phyloP scores from a whole-genome alignment of 352 stramenopile genomes.

The Globisporangium alternatum region DNA sequence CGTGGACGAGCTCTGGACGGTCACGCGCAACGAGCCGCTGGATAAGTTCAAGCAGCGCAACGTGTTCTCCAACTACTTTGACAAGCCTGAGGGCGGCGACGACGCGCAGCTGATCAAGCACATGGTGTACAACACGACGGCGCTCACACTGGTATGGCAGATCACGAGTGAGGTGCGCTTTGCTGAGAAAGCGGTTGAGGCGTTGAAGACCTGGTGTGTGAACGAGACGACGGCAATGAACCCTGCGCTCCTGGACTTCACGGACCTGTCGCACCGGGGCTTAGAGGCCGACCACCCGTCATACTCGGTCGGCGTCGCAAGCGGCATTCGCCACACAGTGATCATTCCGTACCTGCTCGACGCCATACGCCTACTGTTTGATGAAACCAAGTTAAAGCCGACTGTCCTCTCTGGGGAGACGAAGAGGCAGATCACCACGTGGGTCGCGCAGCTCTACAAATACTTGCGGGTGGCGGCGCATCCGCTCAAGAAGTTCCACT shows the following conservation, averaged over 20 bases:
- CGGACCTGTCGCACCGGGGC: slow-evolving; percentile 34
- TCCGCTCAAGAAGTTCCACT: slow-evolving; percentile 23
- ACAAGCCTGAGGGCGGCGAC: slow-evolving; percentile 16
- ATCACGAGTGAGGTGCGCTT: slow-evolving; percentile 35
- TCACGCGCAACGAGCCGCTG: slow-evolving; percentile 23
- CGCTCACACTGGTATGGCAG: slow-evolving; percentile 33
- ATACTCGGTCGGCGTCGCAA: slow-evolving; percentile 16
- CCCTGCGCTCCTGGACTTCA: slow-evolving; percentile 24
- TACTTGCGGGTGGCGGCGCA: slow-evolving; percentile 22
- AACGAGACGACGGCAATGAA: slow-evolving; percentile 28
- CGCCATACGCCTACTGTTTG: slow-evolving; percentile 32
- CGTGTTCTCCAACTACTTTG: slow-evolving; percentile 36
- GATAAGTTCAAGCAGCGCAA: slow-evolving; percentile 4
- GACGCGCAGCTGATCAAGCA: slow-evolving; percentile 32
- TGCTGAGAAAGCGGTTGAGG: slow-evolving; percentile 23
- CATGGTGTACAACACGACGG: slow-evolving; percentile 51
- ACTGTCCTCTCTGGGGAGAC: neutral
- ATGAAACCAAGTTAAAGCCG: neutral
- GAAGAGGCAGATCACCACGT: slow-evolving; percentile 20
- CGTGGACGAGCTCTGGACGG: slow-evolving; percentile 22
- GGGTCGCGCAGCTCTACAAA: slow-evolving; percentile 26
- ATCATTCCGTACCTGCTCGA: slow-evolving; percentile 37
- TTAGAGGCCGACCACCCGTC: slow-evolving; percentile 19
- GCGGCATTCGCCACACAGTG: slow-evolving; percentile 31
- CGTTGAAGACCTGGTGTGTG: slow-evolving; percentile 36